Evolutionary conservation across 1,284 basidiomycete genomes (phyloP).

Genomic region (Cutaneotrichosporon cavernicola): DNA sequence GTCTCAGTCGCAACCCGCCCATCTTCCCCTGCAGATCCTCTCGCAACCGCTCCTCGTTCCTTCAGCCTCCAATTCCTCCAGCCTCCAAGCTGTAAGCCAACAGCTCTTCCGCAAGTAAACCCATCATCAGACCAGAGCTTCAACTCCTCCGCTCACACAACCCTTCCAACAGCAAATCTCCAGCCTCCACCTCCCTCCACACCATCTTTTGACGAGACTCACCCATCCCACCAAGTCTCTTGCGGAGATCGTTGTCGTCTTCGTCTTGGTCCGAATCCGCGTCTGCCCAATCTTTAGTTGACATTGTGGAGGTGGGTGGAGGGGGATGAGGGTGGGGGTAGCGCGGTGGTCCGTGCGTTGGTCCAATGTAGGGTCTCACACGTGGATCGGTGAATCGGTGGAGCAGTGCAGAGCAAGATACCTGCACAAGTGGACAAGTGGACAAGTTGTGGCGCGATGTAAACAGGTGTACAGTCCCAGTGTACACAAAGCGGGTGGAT

Average conservation of each 20-base stretch:
- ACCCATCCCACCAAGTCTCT: slow-evolving; percentile 25
- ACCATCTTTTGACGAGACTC: slow-evolving; percentile 3
- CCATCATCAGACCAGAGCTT: no score
- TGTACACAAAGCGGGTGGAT: background rate
- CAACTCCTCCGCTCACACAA: no score
- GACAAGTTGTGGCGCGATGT: background rate
- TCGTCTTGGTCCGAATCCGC: slow-evolving; percentile 31
- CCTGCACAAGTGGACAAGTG: background rate
- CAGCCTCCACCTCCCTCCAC: background rate
- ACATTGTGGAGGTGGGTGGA: slow-evolving; percentile 1
- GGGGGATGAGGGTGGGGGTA: background rate
- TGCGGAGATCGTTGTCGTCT: slow-evolving; percentile 23
- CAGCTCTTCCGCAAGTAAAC: background rate
- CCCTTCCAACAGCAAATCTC: background rate
- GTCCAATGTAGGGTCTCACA: background rate
- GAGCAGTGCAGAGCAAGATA: background rate
- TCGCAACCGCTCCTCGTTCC: background rate
- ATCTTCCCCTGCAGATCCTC: background rate
- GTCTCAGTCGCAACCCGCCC: background rate
- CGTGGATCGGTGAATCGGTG: background rate
- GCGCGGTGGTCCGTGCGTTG: background rate
- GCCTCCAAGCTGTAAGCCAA: background rate
- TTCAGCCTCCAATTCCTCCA: background rate
- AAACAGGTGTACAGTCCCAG: no score
- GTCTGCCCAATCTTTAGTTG: slow-evolving; percentile 35